phyloP scores from a whole-genome alignment of 768 basidiomycete species.

The Tylopilus subfusipes region DNA sequence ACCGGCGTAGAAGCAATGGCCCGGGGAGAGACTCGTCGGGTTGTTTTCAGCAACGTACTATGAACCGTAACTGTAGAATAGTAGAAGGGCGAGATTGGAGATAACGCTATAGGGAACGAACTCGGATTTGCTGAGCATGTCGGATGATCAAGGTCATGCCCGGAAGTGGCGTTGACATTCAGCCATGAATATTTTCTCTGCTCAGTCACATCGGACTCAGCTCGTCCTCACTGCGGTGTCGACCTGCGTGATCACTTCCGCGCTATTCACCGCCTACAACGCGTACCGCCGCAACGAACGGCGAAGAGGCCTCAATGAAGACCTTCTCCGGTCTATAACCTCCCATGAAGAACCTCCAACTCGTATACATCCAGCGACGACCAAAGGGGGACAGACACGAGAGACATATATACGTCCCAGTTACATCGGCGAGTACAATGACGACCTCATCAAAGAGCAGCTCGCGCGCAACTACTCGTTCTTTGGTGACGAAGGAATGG shows the following conservation, averaged over 20 bases:
- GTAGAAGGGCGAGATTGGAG: no score
- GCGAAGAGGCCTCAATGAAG: constrained; percentile 54
- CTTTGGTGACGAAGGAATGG: constrained; percentile 88
- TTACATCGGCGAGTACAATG: constrained; percentile 49
- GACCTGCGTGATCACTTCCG: constrained; percentile 60
- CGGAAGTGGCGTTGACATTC: not conserved
- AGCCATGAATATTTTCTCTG: constrained; percentile 22
- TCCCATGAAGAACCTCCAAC: constrained; percentile 9
- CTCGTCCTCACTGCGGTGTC: constrained; percentile 62
- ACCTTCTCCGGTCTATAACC: constrained; percentile 51
- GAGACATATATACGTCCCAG: constrained; percentile 18
- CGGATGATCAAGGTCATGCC: not conserved
- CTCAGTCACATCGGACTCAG: constrained; percentile 57
- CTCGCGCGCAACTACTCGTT: constrained; percentile 93
- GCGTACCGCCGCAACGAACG: constrained; percentile 43
- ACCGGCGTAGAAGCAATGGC: not conserved
- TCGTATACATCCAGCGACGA: not conserved
- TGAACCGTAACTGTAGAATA: no score
- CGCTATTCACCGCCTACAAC: constrained; percentile 56
- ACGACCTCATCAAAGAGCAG: constrained; percentile 83
- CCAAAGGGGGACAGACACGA: constrained; percentile 6
- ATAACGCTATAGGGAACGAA: no score
- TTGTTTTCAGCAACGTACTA: no score
- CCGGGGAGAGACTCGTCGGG: not conserved
- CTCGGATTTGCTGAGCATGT: no score